Base-by-base conservation (phyloP, 2,329 filamentous ascomycete species). In the Cucurbitaria berberidis region DNA sequence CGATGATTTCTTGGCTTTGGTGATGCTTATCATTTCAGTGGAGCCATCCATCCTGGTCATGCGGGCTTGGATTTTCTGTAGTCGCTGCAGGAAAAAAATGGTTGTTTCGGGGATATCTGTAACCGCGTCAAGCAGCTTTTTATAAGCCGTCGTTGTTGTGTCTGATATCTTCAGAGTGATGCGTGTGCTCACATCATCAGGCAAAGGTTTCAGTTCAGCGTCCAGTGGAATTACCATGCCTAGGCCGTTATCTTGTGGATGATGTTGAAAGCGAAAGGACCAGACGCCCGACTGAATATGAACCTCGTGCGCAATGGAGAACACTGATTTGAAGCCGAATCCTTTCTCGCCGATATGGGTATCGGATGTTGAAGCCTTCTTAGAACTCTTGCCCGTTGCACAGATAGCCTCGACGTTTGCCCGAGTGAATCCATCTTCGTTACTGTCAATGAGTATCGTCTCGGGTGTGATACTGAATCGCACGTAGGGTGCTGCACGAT, bases 151-250 rank as follows among this genome's bases (percentile, higher is more conserved):
- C 19, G 8, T 38, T 5, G 54, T 26, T 2, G 26, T 13, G 10
- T 59, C 10, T 0, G 55, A 29, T 9, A 58, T 43, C 1, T n/a
- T 57, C 18, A 66, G 26, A 0, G 55, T 64, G 8, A 67, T 64
- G 22, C 62, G 51, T 1, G 65, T 70, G 4, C 48, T 51, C 2
- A 66, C 50, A 3, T 32, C 47, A 10, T 9, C 15, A 3, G 59
- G 53, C 6, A 67, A 13, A 1, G 9, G 4, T 3, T 49, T 44
- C 21, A 39, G 48, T 3, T 60, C 40, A 36, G 66, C 54, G 45
- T 69, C 65, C 1, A 69, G 71, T 46, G 82, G 81, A 0, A 76
- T 77, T 1, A 83, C 76, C 81, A 84, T 84, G 1, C 81, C 82
- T 30, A 84, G 67, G 1, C 81, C 82, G 0, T 74, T 72, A 1